These are phyloP conservation scores for Pythium periplocum DNA, from an alignment of 352 stramenopile genomes.

Conservation along the genomic window DNA sequence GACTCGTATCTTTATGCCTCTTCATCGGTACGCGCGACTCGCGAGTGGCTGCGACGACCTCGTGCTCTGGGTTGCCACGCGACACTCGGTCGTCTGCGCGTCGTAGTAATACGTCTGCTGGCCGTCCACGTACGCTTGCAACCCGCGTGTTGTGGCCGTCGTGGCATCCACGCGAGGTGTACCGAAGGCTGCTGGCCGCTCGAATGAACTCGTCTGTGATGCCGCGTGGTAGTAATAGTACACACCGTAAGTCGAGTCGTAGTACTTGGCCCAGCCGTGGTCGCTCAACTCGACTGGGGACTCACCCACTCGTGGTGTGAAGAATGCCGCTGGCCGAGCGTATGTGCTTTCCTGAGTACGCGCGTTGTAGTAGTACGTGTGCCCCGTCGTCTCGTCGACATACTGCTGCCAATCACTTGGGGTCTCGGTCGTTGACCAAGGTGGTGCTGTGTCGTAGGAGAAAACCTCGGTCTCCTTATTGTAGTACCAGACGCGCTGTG, in stretches of 20 bases:
- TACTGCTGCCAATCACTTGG: constrained; percentile 25
- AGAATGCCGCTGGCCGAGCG: constrained; percentile 7
- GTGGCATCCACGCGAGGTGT: constrained; percentile 31
- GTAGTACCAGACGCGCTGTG: constrained; percentile 58
- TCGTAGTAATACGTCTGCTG: constrained; percentile 45
- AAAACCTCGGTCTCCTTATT: constrained; percentile 57
- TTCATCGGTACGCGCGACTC: no score
- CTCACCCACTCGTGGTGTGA: constrained; percentile 7
- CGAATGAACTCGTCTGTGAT: constrained; percentile 36
- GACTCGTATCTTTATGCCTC: no score
- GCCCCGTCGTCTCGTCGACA: constrained; percentile 35
- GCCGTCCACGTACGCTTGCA: constrained; percentile 34
- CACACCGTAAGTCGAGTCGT: constrained; percentile 34
- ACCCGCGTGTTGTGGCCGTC: constrained; percentile 3
- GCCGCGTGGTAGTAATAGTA: constrained; percentile 71
- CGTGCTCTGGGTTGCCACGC: constrained; percentile 14
- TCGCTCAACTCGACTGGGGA: constrained; percentile 2
- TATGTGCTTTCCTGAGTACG: constrained; percentile 10
- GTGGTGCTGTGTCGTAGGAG: constrained; percentile 28
- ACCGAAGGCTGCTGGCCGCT: constrained; percentile 32
- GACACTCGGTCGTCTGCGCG: constrained; percentile 44
- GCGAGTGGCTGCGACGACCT: constrained; percentile 1
- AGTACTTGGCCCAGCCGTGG: constrained; percentile 50
- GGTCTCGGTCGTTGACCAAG: not conserved
- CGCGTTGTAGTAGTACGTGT: constrained; percentile 29